Evolutionary conservation across 177 flowering plant species (phyloP).

Genomic region (Telopea speciosissima): DNA sequence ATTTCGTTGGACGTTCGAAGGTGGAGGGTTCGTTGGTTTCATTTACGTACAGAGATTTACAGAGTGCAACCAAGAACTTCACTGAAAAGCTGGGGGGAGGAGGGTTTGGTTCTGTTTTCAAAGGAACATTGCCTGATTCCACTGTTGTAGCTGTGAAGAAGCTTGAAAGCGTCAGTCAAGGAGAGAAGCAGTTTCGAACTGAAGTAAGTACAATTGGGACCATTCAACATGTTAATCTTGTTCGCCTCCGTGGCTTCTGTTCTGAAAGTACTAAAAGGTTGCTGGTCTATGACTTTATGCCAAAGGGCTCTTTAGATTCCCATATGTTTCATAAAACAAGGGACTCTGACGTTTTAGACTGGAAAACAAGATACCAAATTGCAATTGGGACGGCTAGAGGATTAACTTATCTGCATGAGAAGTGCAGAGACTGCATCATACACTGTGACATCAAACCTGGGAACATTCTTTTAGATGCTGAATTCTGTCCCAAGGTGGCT

Average conservation of each 20-base stretch:
- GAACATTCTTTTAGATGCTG: constrained; percentile 22
- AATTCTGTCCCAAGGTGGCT: constrained; percentile 19
- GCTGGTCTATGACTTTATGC: constrained; percentile 25
- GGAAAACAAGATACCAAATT: constrained; percentile 21
- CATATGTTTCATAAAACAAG: constrained; percentile 13
- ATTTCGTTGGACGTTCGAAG: background rate
- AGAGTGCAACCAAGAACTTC: constrained; percentile 21
- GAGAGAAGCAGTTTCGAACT: constrained; percentile 26
- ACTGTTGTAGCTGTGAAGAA: constrained; percentile 22
- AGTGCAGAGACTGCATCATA: constrained; percentile 22
- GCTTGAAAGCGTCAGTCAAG: constrained; percentile 21
- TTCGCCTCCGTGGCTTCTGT: constrained; percentile 26
- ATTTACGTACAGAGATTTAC: constrained; percentile 17
- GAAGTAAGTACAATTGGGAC: constrained; percentile 24
- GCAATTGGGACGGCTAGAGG: constrained; percentile 26
- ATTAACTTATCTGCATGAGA: constrained; percentile 22
- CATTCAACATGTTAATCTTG: constrained; percentile 24
- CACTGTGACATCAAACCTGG: constrained; percentile 27
- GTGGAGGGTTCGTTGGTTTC: constrained; percentile 6
- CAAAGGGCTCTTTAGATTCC: constrained; percentile 20
- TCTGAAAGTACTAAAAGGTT: constrained; percentile 16
- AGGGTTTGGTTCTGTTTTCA: constrained; percentile 24
- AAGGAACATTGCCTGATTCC: constrained; percentile 19
- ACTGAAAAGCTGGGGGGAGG: constrained; percentile 21
- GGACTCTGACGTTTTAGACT: constrained; percentile 8